These are phyloP conservation scores for Hansenula lynferdii DNA, from an alignment of 1,139 yeast genomes.

Conservation along the genomic window DNA sequence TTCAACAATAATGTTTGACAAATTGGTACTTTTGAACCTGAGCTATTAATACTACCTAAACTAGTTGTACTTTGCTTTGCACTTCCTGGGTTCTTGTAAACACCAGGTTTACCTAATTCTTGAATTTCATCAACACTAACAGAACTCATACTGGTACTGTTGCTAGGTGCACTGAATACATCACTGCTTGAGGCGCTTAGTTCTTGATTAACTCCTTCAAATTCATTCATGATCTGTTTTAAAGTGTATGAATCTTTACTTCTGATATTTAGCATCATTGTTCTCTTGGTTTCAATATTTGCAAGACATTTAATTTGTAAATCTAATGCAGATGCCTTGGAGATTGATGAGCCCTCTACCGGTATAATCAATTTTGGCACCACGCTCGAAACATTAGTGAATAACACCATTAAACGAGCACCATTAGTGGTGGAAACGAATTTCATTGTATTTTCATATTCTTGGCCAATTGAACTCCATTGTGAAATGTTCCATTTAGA, in stretches of 20 bases:
- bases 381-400: slow-evolving; percentile 1
- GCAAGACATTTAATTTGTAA: slow-evolving; percentile 16
- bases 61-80: no score
- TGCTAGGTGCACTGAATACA: slow-evolving; percentile 14
- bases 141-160: slow-evolving; percentile 18
- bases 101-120: slow-evolving; percentile 9
- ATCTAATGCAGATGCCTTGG: slow-evolving; percentile 16
- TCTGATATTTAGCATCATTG: slow-evolving; percentile 16
- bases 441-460: slow-evolving; percentile 7
- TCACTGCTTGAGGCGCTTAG: slow-evolving; percentile 9
- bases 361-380: slow-evolving; percentile 10
- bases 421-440: slow-evolving; percentile 5
- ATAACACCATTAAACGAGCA: slow-evolving; percentile 7
- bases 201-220: slow-evolving; percentile 3
- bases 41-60: not conserved
- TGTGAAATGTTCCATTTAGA: slow-evolving; percentile 18
- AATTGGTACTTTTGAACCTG: not conserved
- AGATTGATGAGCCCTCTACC: slow-evolving; percentile 4
- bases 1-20: slow-evolving; percentile 13
- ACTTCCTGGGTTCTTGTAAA: no score
- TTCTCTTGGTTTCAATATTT: slow-evolving; percentile 6
- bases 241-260: slow-evolving; percentile 13
- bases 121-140: slow-evolving; percentile 8
- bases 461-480: slow-evolving; percentile 17
- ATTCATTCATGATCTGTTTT: slow-evolving; percentile 9